Percentiles rank a stretch among this genome's conserved stretches.
Conservation (phyloP, 2,329 filamentous ascomycete species). For the Fusarium chuoi region DNA sequence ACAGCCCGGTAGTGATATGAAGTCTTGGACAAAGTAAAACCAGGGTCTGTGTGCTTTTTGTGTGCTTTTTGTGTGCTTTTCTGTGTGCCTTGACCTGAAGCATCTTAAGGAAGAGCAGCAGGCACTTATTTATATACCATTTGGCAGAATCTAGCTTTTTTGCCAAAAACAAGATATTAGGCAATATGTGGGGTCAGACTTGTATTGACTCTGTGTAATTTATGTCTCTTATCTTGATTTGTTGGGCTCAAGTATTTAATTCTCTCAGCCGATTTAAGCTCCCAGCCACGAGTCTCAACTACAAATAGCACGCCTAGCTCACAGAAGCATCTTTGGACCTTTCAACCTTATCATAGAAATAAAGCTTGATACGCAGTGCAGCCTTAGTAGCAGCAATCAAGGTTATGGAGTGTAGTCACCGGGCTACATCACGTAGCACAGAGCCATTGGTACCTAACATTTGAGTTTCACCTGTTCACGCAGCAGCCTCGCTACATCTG, state of each 20-base stretch:
- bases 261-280: not conserved
- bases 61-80: too few relatives aligned
- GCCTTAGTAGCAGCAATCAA: not conserved
- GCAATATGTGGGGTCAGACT: fast-evolving
- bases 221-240: not conserved
- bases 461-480: not conserved
- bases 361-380: not conserved
- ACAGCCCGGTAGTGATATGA: not conserved
- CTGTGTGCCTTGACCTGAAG: not conserved
- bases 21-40: not conserved
- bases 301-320: not conserved
- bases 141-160: not conserved
- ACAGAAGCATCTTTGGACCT: not conserved
- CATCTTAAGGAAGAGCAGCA: not conserved
- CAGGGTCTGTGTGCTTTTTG: not conserved
- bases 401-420: not conserved
- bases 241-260: not conserved
- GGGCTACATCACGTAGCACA: not conserved
- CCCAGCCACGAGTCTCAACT: not conserved
- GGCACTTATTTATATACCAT: not conserved
- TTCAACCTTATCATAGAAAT: not conserved
- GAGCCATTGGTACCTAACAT: not conserved
- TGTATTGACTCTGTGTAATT: not conserved
- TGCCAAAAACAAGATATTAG: not conserved
- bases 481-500: not conserved